Percentiles rank a stretch among this genome's conserved stretches.
Evolutionary conservation across 306 rosid genomes (phyloP).

Genomic region (Morella rubra): DNA sequence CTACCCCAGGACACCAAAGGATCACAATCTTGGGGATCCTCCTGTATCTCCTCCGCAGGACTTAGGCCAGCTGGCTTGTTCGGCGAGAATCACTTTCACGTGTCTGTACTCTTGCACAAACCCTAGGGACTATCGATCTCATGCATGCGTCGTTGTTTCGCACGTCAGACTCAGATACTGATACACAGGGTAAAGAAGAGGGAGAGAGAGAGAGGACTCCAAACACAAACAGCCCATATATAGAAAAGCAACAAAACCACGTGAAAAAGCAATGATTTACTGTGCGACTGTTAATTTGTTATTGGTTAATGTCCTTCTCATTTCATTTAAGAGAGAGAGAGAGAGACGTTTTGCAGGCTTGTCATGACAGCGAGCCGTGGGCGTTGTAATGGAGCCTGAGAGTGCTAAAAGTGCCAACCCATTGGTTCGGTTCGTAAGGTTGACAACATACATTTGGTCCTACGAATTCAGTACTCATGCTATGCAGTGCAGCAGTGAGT

Average conservation of each 20-base stretch:
- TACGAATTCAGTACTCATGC: too few species aligned
- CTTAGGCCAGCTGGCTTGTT: neutral
- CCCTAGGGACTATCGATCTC: neutral
- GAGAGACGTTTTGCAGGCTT: neutral
- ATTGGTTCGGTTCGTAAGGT: too few species aligned
- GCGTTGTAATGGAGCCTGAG: neutral
- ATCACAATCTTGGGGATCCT: neutral
- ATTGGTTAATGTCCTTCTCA: neutral
- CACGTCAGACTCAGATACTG: neutral
- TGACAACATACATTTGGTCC: too few species aligned
- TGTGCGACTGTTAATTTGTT: neutral
- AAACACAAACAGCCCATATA: neutral
- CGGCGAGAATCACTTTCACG: neutral
- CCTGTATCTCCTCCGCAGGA: neutral
- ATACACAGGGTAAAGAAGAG: neutral
- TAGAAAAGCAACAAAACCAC: constrained; percentile 1
- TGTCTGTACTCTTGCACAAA: neutral
- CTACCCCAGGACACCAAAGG: neutral
- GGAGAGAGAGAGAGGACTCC: neutral
- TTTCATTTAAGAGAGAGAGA: neutral
- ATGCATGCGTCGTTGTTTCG: neutral
- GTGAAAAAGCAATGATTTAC: constrained; percentile 9
- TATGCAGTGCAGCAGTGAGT: too few species aligned
- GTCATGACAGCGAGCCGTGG: neutral
- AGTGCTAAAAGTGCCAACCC: too few species aligned